Conservation (phyloP, 805 yeast genomes). For the Suhomyces canberraensis region DNA sequence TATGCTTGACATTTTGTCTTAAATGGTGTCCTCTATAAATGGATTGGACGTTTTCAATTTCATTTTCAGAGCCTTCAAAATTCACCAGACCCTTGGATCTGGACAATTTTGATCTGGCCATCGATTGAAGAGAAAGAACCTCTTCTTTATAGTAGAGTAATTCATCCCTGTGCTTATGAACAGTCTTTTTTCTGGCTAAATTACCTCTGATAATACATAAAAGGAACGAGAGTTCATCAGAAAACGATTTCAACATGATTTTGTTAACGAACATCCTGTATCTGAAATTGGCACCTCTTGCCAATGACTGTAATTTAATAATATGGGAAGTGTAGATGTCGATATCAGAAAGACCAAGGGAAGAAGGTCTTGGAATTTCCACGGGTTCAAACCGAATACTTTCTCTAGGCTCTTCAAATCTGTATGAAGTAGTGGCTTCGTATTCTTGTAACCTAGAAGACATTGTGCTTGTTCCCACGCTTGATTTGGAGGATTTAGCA, state of each 20-base stretch:
- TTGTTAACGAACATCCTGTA: slow-evolving; percentile 60
- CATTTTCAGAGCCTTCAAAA: slow-evolving; percentile 13
- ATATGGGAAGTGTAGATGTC: slow-evolving; percentile 24
- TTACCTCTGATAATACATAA: slow-evolving; percentile 54
- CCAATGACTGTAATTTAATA: slow-evolving; percentile 59
- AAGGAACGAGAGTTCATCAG: slow-evolving; percentile 46
- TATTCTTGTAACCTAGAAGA: slow-evolving; percentile 2
- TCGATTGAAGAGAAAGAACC: slow-evolving; percentile 39
- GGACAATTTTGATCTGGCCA: slow-evolving; percentile 27
- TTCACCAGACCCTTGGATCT: slow-evolving; percentile 7
- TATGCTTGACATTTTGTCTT: slow-evolving; percentile 20
- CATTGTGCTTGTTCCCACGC: slow-evolving; percentile 5
- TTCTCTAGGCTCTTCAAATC: slow-evolving; percentile 1
- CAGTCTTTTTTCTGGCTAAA: slow-evolving; percentile 27
- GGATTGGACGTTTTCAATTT: slow-evolving; percentile 38
- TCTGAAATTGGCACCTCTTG: slow-evolving; percentile 67
- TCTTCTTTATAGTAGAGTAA: slow-evolving; percentile 26
- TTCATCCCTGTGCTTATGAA: slow-evolving; percentile 34
- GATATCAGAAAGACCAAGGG: slow-evolving; percentile 1
- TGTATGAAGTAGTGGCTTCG: slow-evolving; percentile 1
- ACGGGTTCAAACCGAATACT: no score
- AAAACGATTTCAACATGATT: slow-evolving; percentile 58
- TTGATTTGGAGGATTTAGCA: neutral
- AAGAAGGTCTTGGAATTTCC: neutral
- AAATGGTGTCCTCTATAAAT: slow-evolving; percentile 37